These are phyloP conservation scores for Cryptosporidium tyzzeri DNA, from an alignment of 169 alveolate species.

Conservation along the genomic window DNA sequence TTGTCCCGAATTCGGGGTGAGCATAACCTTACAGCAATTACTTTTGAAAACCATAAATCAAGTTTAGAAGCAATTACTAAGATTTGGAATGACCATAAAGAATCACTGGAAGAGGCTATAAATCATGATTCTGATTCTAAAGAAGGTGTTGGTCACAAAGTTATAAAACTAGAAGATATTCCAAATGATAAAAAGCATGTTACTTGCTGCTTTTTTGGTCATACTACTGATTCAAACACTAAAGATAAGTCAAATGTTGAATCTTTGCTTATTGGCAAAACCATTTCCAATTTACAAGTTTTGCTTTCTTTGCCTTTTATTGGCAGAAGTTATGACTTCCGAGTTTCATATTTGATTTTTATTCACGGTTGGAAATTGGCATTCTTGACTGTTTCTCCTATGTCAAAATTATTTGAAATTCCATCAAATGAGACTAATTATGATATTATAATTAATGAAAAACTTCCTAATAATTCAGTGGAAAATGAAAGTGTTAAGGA, in stretches of 20 bases:
- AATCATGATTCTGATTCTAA: neutral
- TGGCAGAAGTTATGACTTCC: slow-evolving; percentile 23
- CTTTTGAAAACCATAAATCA: slow-evolving; percentile 9
- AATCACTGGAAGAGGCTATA: neutral
- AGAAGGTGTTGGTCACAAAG: neutral
- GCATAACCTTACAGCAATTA: slow-evolving; percentile 16
- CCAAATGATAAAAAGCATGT: neutral
- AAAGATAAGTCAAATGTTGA: neutral
- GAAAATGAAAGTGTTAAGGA: neutral
- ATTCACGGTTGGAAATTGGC: slow-evolving; percentile 43
- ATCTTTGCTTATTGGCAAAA: neutral
- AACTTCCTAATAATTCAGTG: neutral
- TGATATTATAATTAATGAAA: neutral
- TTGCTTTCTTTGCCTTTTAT: slow-evolving; percentile 36
- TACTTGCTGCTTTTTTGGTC: slow-evolving; percentile 30
- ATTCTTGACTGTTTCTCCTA: slow-evolving; percentile 11
- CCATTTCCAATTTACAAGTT: slow-evolving; percentile 8
- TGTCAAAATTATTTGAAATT: neutral
- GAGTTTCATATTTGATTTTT: slow-evolving; percentile 20
- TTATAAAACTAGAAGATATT: neutral
- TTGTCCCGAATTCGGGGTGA: neutral
- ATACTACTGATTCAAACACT: neutral
- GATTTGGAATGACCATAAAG: slow-evolving; percentile 28
- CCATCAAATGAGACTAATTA: neutral
- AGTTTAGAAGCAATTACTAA: slow-evolving; percentile 1